Base-by-base conservation (phyloP, 2,329 filamentous ascomycete genomes). In the Emericellopsis cladophorae region DNA sequence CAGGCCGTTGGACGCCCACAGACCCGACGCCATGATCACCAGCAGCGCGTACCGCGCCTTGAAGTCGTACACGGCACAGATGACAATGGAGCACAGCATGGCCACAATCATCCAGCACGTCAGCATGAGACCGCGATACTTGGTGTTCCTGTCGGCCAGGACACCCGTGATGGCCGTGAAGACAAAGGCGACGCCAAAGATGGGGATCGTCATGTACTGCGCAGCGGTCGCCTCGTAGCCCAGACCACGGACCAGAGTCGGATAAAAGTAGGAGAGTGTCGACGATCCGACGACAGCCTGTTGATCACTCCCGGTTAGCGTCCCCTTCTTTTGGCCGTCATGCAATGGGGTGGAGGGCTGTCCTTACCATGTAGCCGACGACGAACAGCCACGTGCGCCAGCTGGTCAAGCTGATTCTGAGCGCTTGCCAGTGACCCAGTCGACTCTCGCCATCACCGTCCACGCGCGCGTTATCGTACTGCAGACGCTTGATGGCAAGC, bases 401-500 rank as follows among this genome's bases (percentile, higher is more conserved):
- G 41, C 45, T 43, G 14, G 33, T 21, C 40, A 45, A 14, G 35
- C 40, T 42, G 26, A 14, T n/a, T 35, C 42, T 45, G 24, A 45
- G 32, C 11, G 46, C 48, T 1, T 38, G 33, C 40, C 37, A 39
- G 33, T 44, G 48, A 1, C 43, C 40, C 14, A 48, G 29, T 44
- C 74, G 69, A 56, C 82, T 83, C 18, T 73, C 64, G 50, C 84
- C 81, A 45, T 80, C 74, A 42, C 71, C 68, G 1, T 75, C 76
- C 24, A 70, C 74, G 3, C 68, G 64, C 53, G 83, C 79, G 44
- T 76, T 60, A 49, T 84, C 79, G 8, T 59, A 59, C 37, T 70
- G 70, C n/a, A 85, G 61, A 4, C 81, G 67, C 1, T 70, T 65
- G 15, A 81, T 59, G 0, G 84, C 79, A 6, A 81, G 68, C 10